Evolutionary conservation across 1,139 yeast species (phyloP).

Genomic region (Pichia sp.): DNA sequence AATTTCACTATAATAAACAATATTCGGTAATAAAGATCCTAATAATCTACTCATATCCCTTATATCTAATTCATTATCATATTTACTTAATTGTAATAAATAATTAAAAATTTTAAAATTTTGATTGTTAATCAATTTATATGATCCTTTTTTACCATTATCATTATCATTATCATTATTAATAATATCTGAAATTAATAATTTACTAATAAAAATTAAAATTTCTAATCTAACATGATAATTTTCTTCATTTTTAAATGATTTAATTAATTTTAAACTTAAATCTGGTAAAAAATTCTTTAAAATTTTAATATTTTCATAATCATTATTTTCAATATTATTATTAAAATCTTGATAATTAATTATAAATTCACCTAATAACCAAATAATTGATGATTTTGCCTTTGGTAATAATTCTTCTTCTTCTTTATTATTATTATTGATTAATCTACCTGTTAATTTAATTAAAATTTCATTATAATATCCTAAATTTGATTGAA

Average conservation of each 20-base stretch:
- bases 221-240: constrained; percentile 60
- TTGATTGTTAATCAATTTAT: constrained; percentile 29
- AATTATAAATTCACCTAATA: constrained; percentile 72
- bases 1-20: constrained; percentile 18
- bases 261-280: constrained; percentile 50
- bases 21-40: constrained; percentile 39
- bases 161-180: constrained; percentile 1
- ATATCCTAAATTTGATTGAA: constrained; percentile 53
- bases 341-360: background rate
- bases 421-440: constrained; percentile 2
- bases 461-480: constrained; percentile 38
- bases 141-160: constrained; percentile 12
- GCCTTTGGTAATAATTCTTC: constrained; percentile 36
- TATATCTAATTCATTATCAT: constrained; percentile 71
- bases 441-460: constrained; percentile 31
- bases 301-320: constrained; percentile 18
- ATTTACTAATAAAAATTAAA: constrained; percentile 67
- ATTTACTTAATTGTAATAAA: constrained; percentile 59
- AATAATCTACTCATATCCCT: constrained; percentile 83
- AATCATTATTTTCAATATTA: constrained; percentile 16
- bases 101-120: constrained; percentile 56
- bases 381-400: constrained; percentile 82
- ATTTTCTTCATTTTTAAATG: constrained; percentile 44
- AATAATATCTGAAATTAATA: constrained; percentile 38
- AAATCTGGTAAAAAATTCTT: constrained; percentile 52